Conservation (phyloP, 352 stramenopile species). For the Globisporangium carolinianum region DNA sequence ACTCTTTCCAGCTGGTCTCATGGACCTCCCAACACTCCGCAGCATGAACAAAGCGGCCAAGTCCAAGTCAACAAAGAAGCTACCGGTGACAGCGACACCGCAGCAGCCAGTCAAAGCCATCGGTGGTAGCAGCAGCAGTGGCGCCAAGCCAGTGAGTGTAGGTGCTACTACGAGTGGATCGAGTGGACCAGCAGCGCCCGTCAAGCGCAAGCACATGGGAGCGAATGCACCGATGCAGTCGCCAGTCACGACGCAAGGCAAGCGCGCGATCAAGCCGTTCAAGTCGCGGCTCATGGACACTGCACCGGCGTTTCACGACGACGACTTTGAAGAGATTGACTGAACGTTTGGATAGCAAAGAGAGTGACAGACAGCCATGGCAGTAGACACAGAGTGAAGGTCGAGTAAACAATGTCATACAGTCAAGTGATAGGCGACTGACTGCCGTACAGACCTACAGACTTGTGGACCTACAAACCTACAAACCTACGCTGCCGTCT, state of each 20-base stretch:
- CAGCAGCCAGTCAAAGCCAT: constrained; percentile 5
- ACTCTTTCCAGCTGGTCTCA: constrained; percentile 52
- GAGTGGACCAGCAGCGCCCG: constrained; percentile 7
- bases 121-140: too few relatives aligned
- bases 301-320: constrained; percentile 37
- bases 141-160: too few relatives aligned
- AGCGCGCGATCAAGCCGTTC: constrained; percentile 63
- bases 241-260: constrained; percentile 20
- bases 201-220: constrained; percentile 35
- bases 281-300: constrained; percentile 80
- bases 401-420: constrained; percentile 2
- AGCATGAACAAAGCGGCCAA: constrained; percentile 65
- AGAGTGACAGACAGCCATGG: constrained; percentile 5
- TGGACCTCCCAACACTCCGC: constrained; percentile 61
- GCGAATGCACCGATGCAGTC: background rate
- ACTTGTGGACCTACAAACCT: background rate
- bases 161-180: too few relatives aligned
- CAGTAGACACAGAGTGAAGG: background rate
- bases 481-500: too few relatives aligned
- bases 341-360: constrained; percentile 13
- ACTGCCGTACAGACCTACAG: background rate
- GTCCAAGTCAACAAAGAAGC: constrained; percentile 49
- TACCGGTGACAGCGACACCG: constrained; percentile 17
- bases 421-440: constrained; percentile 13
- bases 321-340: constrained; percentile 66